phyloP scores from a whole-genome alignment of 2,329 filamentous ascomycete genomes.

The Fusarium sp. region DNA sequence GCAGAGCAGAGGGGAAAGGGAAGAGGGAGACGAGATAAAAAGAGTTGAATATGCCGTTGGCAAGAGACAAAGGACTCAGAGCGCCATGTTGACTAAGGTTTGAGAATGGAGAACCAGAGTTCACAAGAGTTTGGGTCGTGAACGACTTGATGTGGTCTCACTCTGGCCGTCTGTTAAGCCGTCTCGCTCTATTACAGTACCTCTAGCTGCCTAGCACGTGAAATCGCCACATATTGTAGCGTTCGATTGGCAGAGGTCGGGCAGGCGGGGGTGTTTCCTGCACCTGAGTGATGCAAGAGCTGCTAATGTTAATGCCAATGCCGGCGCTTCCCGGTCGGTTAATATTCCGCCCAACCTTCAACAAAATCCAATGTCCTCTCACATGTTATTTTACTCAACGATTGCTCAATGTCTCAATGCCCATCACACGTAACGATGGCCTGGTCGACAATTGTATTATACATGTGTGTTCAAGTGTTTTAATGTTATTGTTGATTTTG shows the following conservation, averaged over 20 bases:
- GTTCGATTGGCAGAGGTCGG: conserved; percentile 25
- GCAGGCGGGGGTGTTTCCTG: conserved; percentile 27
- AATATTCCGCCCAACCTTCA: neutral
- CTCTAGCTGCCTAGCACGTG: conserved; percentile 41
- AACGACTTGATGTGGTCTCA: conserved; percentile 48
- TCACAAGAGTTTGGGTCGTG: conserved; percentile 41
- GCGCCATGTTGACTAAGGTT: conserved; percentile 35
- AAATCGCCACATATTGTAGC: conserved; percentile 50
- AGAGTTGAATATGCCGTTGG: conserved; percentile 31
- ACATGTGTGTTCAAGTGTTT: neutral
- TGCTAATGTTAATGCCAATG: conserved; percentile 22
- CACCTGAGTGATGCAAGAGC: neutral
- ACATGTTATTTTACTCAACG: conserved; percentile 10
- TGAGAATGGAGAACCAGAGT: conserved; percentile 35
- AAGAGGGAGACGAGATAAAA: conserved; percentile 9
- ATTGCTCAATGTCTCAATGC: neutral
- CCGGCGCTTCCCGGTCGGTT: conserved; percentile 34
- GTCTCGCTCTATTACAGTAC: conserved; percentile 39
- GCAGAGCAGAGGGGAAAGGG: neutral
- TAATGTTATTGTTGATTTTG: conserved; percentile 7
- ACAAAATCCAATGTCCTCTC: conserved; percentile 8
- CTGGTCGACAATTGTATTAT: neutral
- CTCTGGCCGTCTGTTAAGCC: conserved; percentile 27
- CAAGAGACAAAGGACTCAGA: conserved; percentile 41
- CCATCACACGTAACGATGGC: neutral